Evolutionary conservation across 75 land plant genomes (phyloP).

Genomic region (Azolla pinnata): DNA sequence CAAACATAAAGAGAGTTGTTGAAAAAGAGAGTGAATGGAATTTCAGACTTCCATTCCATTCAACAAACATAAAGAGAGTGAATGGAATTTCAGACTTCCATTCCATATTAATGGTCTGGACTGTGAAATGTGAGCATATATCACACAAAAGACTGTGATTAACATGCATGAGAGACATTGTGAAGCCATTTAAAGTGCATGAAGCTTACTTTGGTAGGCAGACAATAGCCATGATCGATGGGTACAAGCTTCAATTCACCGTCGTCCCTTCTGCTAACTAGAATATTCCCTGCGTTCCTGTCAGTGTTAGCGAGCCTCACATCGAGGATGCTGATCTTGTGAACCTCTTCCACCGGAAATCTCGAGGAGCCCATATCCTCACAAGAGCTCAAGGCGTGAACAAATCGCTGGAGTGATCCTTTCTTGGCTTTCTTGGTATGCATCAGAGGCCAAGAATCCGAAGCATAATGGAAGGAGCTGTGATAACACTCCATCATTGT

Average conservation of each 20-base stretch:
- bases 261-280: conserved; percentile 34
- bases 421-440: conserved; percentile 24
- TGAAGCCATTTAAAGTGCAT: background rate
- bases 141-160: too few species aligned
- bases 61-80: too few species aligned
- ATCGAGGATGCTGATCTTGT: conserved; percentile 79
- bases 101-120: too few species aligned
- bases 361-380: conserved; percentile 83
- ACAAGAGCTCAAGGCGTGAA: conserved; percentile 59
- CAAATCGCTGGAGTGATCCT: conserved; percentile 80
- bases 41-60: too few species aligned
- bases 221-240: conserved; percentile 96
- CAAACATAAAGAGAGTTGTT: too few species aligned
- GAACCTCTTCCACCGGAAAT: conserved; percentile 73
- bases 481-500: conserved; percentile 14
- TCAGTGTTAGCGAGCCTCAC: conserved; percentile 89
- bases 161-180: too few species aligned
- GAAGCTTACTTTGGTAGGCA: conserved; percentile 57
- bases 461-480: background rate
- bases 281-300: conserved; percentile 81
- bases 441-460: background rate
- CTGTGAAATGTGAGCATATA: too few species aligned
- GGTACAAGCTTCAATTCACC: conserved; percentile 45
- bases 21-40: too few species aligned
- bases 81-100: too few species aligned